phyloP scores from a whole-genome alignment of 495 filamentous ascomycete species.

The Daldinia concentrica region DNA sequence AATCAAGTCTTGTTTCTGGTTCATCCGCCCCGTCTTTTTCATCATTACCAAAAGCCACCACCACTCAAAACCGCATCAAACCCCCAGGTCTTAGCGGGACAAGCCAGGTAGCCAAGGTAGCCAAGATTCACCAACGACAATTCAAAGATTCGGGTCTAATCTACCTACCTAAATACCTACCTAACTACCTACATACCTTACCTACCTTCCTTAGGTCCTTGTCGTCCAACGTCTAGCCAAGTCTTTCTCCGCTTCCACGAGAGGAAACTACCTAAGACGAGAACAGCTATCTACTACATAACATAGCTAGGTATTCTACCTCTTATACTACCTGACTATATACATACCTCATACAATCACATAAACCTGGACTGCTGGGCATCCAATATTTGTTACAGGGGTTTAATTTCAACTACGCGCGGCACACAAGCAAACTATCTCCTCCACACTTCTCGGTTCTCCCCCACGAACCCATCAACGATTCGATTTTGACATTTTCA shows the following conservation, averaged over 20 bases:
- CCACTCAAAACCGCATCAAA: slow-evolving; percentile 26
- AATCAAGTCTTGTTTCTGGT: slow-evolving; percentile 21
- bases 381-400: slow-evolving; percentile 25
- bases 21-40: slow-evolving; percentile 11
- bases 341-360: not conserved
- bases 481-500: slow-evolving; percentile 8
- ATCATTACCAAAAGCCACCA: slow-evolving; percentile 14
- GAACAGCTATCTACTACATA: not conserved
- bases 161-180: slow-evolving; percentile 4
- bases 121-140: slow-evolving; percentile 24
- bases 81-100: slow-evolving; percentile 12
- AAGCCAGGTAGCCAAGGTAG: not conserved
- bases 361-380: slow-evolving; percentile 18
- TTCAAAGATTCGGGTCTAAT: slow-evolving; percentile 21
- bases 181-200: not conserved
- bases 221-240: slow-evolving; percentile 14
- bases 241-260: slow-evolving; percentile 37
- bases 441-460: slow-evolving; percentile 13
- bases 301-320: too few species aligned
- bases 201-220: not conserved
- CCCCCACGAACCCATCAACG: slow-evolving; percentile 26
- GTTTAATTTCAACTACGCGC: slow-evolving; percentile 32
- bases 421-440: slow-evolving; percentile 34
- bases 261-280: slow-evolving; percentile 26
- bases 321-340: not conserved